Evolutionary conservation across 176 grass and related monocot species (phyloP), one percentile per base, ranked within the genome.

Genomic region (sorghum (Sorghum bicolor)): DNA sequence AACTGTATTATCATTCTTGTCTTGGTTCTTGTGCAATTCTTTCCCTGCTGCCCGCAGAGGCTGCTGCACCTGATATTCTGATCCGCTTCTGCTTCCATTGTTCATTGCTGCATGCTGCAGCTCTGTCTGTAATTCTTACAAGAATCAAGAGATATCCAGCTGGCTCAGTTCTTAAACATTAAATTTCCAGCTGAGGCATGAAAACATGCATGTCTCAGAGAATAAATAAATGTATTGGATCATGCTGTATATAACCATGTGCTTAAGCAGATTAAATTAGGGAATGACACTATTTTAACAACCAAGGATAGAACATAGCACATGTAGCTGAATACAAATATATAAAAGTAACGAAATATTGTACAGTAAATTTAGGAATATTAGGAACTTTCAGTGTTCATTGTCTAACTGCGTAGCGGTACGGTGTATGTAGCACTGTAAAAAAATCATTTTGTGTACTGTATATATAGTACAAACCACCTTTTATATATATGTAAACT

Each of bases 1-100:
- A 63, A 47, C 55, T 78, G 50, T 80, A 31, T 70, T 69, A 62
- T 86, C 57, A 34, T 82, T 79, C 67, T 74, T 84, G 69, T 16
- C 64, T 90, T 86, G 84, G 79, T 83, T 86, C 30, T 39, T 73
- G 84, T 90, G 88, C 74, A 83, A 61, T 90, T 86, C 74, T 67
- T 68, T 83, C 24, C 60, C 47, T 73, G 44, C 38, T 58, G 38
- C 45, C 12, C 44, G 43, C 70, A 55, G 38, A 55, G 38, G 31
- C 41, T 85, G 73, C 48, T 53, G 70, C 76, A 83, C 66, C 78
- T 90, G 73, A 86, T 82, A 70, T 80, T 45, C 81, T 88, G 66
- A 57, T 58, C 45, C 38, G 16, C 31, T 80, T 57, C 36, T 72
- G 48, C 63, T 78, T 89, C 63, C 47, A 40, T 62, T 80, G 67